Evolutionary conservation across 2,329 filamentous ascomycete genomes (phyloP).

Genomic region (Ophiobolus disseminans): DNA sequence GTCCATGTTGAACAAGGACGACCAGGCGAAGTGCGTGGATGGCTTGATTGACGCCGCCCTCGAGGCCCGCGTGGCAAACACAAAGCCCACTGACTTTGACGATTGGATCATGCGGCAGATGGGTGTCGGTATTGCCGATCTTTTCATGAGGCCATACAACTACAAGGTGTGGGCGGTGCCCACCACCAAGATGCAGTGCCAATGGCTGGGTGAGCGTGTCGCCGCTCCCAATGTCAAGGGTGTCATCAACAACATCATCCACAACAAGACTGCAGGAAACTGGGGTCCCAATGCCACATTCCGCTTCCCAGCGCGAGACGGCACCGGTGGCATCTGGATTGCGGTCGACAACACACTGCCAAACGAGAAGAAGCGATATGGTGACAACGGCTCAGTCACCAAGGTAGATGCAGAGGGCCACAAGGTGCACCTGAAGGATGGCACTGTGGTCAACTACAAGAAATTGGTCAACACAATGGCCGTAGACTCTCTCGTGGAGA

Average conservation of each 20-base stretch:
- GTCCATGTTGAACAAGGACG: constrained; percentile 95
- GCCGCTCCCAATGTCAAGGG: constrained; percentile 95
- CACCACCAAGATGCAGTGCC: constrained; percentile 99
- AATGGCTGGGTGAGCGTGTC: constrained; percentile 98
- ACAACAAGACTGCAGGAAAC: constrained; percentile 94
- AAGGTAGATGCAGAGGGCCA: constrained; percentile 89
- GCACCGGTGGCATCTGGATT: constrained; percentile 99
- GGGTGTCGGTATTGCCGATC: constrained; percentile 85
- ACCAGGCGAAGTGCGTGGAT: constrained; percentile 93
- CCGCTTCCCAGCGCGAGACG: constrained; percentile 93
- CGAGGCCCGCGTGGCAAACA: constrained; percentile 82
- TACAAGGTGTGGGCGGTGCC: constrained; percentile 99
- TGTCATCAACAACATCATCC: constrained; percentile 91
- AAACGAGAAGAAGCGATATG: constrained; percentile 89
- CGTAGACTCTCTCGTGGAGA: constrained; percentile 84
- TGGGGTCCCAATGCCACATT: constrained; percentile 99
- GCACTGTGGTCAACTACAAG: constrained; percentile 87
- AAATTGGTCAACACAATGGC: constrained; percentile 97
- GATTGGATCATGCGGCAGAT: constrained; percentile 97
- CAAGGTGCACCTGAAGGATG: constrained; percentile 80
- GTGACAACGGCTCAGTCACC: constrained; percentile 80
- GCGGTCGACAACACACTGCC: constrained; percentile 93
- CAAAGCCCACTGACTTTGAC: constrained; percentile 95
- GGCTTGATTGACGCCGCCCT: constrained; percentile 95
- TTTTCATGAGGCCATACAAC: constrained; percentile 99